Evolutionary conservation across 177 flowering plant species (phyloP), one percentile per base, ranked within the genome.

Genomic region (Vitis hybrid): DNA sequence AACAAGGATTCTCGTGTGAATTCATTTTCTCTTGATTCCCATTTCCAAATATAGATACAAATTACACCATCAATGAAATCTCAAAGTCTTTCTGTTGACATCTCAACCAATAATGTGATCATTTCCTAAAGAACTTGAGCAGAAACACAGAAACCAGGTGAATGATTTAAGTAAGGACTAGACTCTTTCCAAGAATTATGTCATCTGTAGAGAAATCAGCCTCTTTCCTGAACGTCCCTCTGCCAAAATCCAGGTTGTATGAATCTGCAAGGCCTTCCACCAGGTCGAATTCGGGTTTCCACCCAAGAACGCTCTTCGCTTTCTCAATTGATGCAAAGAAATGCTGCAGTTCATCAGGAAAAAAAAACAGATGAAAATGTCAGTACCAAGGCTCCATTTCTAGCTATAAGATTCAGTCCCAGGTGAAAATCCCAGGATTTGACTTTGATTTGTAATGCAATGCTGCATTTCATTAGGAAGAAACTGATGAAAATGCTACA

Each of bases 181-280:
- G 89, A 46, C 68, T 78, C 78, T 92, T 91, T 64, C 81, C 85
- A 5, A 93, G 88, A 76, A 95, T 90, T 61, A 93, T 81, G 81
- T 95, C 96, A 79, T 95, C 98, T 3, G 97, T 90, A 4, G 84
- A 60, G 84, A 93, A 93, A 80, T 93, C 98, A 27, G 98, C 96
- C 65, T 72, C 97, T 81, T 95, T 91, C 75, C 99, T 83, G 84
- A 70, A 95, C n/a, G 97, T 91, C 60, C 99, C 98, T 54, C 92
- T 78, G 49, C 98, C 94, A 73, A 91, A 95, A 74, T 95, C 98
- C 3, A 93, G 90, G 74, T 86, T 87, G 86, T 91, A 93, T 13
- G 97, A 93, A 77, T 93, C 96, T 17, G 96, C 69, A 49, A 95
- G 90, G 17, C 98, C 98, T 74, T 86, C 91, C 15, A 95, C 85